Evolutionary conservation across 139 green algal species (phyloP), one percentile per base, ranked within the genome.

Genomic region (Chlorella vulgaris): DNA sequence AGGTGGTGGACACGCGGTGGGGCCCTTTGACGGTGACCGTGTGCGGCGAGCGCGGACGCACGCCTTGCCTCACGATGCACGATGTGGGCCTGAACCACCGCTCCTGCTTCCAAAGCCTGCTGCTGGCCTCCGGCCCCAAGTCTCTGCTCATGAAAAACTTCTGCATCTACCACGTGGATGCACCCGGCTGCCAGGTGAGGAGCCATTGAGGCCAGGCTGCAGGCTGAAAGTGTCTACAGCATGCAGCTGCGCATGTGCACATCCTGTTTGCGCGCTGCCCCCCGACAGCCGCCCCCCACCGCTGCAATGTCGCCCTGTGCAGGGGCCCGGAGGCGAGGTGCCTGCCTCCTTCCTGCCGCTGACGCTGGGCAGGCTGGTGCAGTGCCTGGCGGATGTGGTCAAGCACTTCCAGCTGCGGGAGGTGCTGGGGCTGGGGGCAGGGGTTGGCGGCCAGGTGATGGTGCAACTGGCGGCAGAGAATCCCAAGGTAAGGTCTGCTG

Each of bases 51-150:
- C 75, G 31, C 3, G 74, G 43, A 10, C 63, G 40, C 69, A 87
- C 58, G 21, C 86, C 87, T n/a, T 87, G 83, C 71, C 42, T 91
- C 31, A 86, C 86, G 5, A 81, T 82, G 19, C 87, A 86, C 50
- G 87, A 91, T 50, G 86, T 86, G 21, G 87, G 87, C 6, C 53
- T 90, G n/a, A 90, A 84, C 65, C 86, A 90, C 70, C 61, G 47
- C 55, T 81, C 81, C 42, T 91, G 87, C 73, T 91, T 89, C 76
- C 82, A 85, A 24, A 39, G 68, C 65, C 69, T 90, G 40, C 51
- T 90, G 36, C 67, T 88, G 15, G 77, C 77, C 4, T 38, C 31
- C 36, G 62, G 75, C 0, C 50, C 68, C 51, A 73, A 62, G 39
- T 80, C 83, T 2, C 67, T 89, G 55, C 71, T 90, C 28, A 29